Base-by-base conservation (phyloP, 352 stramenopile genomes). In the Globisporangium okanoganense region DNA sequence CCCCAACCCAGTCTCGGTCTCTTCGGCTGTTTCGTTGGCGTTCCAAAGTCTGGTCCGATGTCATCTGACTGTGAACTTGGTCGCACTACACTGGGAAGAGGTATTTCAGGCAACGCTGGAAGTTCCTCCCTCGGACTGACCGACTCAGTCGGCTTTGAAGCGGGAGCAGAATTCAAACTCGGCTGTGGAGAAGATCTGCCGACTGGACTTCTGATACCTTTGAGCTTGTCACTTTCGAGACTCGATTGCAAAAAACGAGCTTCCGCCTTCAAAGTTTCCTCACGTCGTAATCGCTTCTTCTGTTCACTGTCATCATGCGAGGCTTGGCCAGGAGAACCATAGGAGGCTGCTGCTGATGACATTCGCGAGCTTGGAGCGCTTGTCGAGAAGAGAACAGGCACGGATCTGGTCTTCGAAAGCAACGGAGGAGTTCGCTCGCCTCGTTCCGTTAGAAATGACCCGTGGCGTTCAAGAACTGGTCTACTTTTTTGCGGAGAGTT, bases 1-100 rank as follows among this genome's bases (percentile, higher is more conserved):
- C 86, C 86, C 86, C 86, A 95, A 18, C 84, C 86, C 18, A 95
- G 63, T 10, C 86, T 74, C 31, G 83, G 82, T 14, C 86, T 73
- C 31, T 93, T 85, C 22, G 64, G 73, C 5, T 68, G 58, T 45
- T 85, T 85, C 14, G 79, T 88, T 24, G 74, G 68, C 5, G 75
- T 84, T 12, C 63, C 65, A 47, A 70, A 65, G 0, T 55, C 51
- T 3, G 67, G 62, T 27, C 74, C 72, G 10, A 58, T 6, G 18
- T 67, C 61, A 5, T 62, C 61, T 31, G 22, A 22, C 18, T 43
- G 45, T 22, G 53, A 56, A 45, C 20, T 31, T 22, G 52, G 65
- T 38, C 24, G 49, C 49, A 56, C 57, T 35, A 24, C 49, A 31
- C 36, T 52, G 5, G 75, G 78, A 47, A 82, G 67, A 33, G 83